Conservation (phyloP, 163 green algal genomes). For the Chloromonas sp. region DNA sequence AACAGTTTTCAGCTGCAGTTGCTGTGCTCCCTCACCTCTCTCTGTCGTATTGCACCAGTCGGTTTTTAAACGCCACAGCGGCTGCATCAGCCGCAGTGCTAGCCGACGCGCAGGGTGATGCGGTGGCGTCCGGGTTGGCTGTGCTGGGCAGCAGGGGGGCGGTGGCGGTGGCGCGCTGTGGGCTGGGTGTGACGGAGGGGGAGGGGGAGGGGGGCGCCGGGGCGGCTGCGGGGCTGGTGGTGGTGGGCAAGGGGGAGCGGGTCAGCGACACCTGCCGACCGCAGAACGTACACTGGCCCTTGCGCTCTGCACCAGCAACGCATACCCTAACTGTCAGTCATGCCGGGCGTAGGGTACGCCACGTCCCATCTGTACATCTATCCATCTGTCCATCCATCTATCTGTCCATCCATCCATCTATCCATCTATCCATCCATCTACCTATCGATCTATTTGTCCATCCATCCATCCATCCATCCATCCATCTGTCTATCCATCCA, state of each 20-base stretch:
- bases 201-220: too few species aligned
- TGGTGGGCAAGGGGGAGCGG: not conserved
- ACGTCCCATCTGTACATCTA: not conserved
- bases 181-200: too few species aligned
- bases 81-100: conserved; percentile 35
- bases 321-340: not conserved
- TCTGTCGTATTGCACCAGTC: conserved; percentile 77
- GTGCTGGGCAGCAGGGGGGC: not conserved
- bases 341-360: not conserved
- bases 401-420: too few species aligned
- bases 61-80: conserved; percentile 69
- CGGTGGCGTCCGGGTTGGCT: not conserved
- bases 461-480: too few species aligned
- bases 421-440: too few species aligned
- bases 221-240: too few species aligned
- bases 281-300: conserved; percentile 63
- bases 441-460: too few species aligned
- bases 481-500: too few species aligned
- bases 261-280: conserved; percentile 36
- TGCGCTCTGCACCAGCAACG: conserved; percentile 33
- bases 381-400: too few species aligned
- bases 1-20: not conserved
- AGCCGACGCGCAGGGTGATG: not conserved
- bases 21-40: conserved; percentile 25
- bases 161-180: not conserved